Percentiles rank a stretch among this genome's conserved stretches.
phyloP scores from a whole-genome alignment of 345 rosid species.

The Abelmoschus esculentus region DNA sequence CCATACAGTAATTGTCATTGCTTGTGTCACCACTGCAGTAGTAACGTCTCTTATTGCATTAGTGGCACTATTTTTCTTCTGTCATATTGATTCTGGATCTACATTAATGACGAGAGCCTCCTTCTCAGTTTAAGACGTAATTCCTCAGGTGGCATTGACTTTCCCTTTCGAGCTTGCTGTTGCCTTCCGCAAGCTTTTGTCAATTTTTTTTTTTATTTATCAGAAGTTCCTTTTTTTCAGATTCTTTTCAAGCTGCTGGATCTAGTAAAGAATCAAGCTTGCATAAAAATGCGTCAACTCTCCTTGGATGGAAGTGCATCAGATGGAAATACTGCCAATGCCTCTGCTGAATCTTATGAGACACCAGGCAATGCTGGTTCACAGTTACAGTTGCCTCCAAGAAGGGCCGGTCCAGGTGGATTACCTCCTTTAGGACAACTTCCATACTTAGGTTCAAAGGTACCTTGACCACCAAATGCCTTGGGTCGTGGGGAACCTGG shows the following conservation, averaged over 20 bases:
- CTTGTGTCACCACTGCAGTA: constrained; percentile 63
- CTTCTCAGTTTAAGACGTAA: constrained; percentile 84
- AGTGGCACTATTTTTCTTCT: constrained; percentile 62
- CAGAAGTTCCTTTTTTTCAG: constrained; percentile 34
- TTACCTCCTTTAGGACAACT: too few species aligned
- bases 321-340: constrained; percentile 19
- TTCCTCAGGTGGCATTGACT: constrained; percentile 46
- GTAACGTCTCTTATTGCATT: constrained; percentile 62
- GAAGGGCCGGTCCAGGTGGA: background rate
- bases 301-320: constrained; percentile 24
- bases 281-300: constrained; percentile 29
- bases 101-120: constrained; percentile 66
- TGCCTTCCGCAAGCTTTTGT: constrained; percentile 1
- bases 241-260: constrained; percentile 44
- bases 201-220: constrained; percentile 4
- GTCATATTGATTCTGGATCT: constrained; percentile 34
- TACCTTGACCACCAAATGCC: background rate
- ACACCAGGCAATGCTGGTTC: too few species aligned
- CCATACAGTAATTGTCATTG: constrained; percentile 42
- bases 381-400: too few species aligned
- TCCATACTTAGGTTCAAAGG: too few species aligned
- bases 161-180: background rate
- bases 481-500: constrained; percentile 15
- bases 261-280: constrained; percentile 45
- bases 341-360: background rate